Evolutionary conservation across 306 rosid species (phyloP).

Genomic region (Mimosa pudica): DNA sequence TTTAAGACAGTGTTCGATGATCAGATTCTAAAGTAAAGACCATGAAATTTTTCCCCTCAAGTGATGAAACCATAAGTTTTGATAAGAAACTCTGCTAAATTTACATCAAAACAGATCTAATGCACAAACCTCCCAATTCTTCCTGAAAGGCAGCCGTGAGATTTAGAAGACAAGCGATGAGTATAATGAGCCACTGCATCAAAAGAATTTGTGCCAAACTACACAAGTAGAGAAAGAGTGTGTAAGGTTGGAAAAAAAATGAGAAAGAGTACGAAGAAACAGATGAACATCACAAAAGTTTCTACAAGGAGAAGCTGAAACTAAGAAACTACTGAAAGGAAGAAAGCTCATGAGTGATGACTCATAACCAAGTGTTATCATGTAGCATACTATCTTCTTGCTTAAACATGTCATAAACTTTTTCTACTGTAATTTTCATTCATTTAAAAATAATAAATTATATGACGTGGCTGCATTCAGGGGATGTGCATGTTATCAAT

Average conservation of each 20-base stretch:
- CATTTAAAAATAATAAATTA: slow-evolving; percentile 3
- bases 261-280: slow-evolving; percentile 42
- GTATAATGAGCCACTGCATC: slow-evolving; percentile 71
- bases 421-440: background rate
- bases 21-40: slow-evolving; percentile 4
- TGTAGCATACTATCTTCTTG: background rate
- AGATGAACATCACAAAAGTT: background rate
- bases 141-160: slow-evolving; percentile 83
- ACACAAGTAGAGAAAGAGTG: slow-evolving; percentile 47
- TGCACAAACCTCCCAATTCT: slow-evolving; percentile 82
- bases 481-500: background rate
- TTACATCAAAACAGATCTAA: slow-evolving; percentile 25
- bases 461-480: background rate
- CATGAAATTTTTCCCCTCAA: slow-evolving; percentile 12
- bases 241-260: background rate
- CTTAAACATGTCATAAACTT: background rate
- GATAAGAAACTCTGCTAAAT: slow-evolving; percentile 22
- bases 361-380: background rate
- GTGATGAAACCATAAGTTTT: slow-evolving; percentile 14
- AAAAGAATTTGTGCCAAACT: slow-evolving; percentile 81
- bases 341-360: slow-evolving; percentile 3
- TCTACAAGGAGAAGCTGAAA: slow-evolving; percentile 24
- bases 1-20: background rate
- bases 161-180: slow-evolving; percentile 76
- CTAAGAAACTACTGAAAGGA: slow-evolving; percentile 26